phyloP scores from a whole-genome alignment of 805 yeast genomes.

The Scheffersomyces amazonensis region DNA sequence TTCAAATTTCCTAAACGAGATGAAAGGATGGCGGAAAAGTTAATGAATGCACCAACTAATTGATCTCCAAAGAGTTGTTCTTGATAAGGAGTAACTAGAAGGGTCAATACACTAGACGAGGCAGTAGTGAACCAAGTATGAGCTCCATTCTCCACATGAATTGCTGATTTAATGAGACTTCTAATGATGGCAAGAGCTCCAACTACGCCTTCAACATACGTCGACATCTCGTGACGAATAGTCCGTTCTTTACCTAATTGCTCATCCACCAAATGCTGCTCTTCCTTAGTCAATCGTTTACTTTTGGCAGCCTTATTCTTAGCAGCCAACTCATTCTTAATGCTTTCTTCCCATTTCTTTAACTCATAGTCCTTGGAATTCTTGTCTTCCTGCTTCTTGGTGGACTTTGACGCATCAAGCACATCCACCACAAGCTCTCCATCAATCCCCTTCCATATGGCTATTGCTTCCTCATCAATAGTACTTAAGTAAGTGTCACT shows the following conservation, averaged over 20 bases:
- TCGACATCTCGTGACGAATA: slow-evolving; percentile 48
- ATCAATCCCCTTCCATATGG: slow-evolving; percentile 67
- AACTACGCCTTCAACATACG: slow-evolving; percentile 30
- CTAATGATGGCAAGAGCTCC: slow-evolving; percentile 54
- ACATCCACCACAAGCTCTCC: slow-evolving; percentile 71
- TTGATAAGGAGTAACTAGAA: slow-evolving; percentile 35
- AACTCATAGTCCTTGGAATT: slow-evolving; percentile 84
- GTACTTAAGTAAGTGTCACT: slow-evolving; percentile 27
- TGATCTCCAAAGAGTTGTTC: slow-evolving; percentile 37
- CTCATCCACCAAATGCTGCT: slow-evolving; percentile 57
- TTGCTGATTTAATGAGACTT: slow-evolving; percentile 49
- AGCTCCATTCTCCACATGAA: slow-evolving; percentile 62
- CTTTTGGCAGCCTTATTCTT: slow-evolving; percentile 29
- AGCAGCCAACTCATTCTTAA: slow-evolving; percentile 69
- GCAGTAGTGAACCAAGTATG: slow-evolving; percentile 72
- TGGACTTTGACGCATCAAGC: slow-evolving; percentile 30
- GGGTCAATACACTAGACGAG: slow-evolving; percentile 44
- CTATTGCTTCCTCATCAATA: slow-evolving; percentile 48
- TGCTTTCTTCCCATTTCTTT: slow-evolving; percentile 82
- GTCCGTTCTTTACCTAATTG: slow-evolving; percentile 62
- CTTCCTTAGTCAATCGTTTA: slow-evolving; percentile 74
- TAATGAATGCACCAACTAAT: slow-evolving; percentile 51
- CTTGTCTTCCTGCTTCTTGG: slow-evolving; percentile 49
- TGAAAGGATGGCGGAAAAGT: slow-evolving; percentile 51
- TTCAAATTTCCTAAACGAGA: slow-evolving; percentile 50